These are phyloP conservation scores for Cystobasidiaceae sp. DNA, from an alignment of 1,284 basidiomycete genomes.

Conservation along the genomic window DNA sequence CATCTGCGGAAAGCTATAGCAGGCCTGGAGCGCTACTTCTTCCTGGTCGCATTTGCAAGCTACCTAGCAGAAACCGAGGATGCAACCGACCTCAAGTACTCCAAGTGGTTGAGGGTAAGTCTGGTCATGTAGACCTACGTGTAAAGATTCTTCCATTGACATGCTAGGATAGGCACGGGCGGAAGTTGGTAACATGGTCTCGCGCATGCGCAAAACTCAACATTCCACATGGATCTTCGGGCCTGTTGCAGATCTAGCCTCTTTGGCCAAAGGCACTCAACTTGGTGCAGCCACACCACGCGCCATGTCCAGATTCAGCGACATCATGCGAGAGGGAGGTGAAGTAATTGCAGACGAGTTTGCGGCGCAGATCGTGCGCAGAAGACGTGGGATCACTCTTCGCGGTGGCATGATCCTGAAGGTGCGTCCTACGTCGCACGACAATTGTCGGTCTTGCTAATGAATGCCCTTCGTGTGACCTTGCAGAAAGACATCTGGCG, in stretches of 20 bases:
- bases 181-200: constrained; percentile 84
- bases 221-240: constrained; percentile 68
- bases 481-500: constrained; percentile 33
- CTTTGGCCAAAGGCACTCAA: constrained; percentile 1
- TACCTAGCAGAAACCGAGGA: constrained; percentile 71
- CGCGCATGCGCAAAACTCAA: constrained; percentile 70
- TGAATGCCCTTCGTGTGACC: constrained; percentile 53
- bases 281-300: constrained; percentile 12
- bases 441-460: too few relatives aligned
- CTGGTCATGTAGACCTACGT: background rate
- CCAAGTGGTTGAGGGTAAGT: constrained; percentile 74
- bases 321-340: constrained; percentile 72
- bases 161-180: constrained; percentile 57
- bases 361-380: constrained; percentile 84
- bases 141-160: background rate
- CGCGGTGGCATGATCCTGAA: constrained; percentile 73
- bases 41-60: constrained; percentile 88
- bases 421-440: background rate
- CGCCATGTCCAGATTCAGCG: constrained; percentile 41
- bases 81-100: constrained; percentile 67
- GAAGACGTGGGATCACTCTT: constrained; percentile 85
- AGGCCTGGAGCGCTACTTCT: constrained; percentile 65
- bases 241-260: constrained; percentile 78
- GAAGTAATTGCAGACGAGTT: constrained; percentile 88
- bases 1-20: constrained; percentile 49